Percentiles rank a stretch among this genome's conserved stretches.
These are phyloP conservation scores for Trypanosoma lewisi DNA, from an alignment of 208 protist species.

Conservation along the genomic window DNA sequence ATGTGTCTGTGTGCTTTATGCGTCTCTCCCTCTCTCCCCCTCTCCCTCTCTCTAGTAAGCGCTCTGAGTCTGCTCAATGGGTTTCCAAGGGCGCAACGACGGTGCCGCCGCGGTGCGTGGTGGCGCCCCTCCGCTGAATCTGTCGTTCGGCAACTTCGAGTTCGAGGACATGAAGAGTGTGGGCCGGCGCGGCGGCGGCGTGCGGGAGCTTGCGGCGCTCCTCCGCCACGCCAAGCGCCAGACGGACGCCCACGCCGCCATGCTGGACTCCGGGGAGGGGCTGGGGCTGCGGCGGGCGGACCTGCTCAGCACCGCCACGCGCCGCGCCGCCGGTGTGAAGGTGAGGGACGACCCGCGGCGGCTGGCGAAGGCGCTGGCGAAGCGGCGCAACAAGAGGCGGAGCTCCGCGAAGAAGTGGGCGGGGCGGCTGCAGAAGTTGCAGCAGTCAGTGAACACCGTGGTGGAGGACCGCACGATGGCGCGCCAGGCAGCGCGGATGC, in stretches of 20 bases:
- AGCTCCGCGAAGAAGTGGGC: conserved; percentile 80
- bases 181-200: conserved; percentile 70
- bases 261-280: conserved; percentile 43
- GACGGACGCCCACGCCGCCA: conserved; percentile 29
- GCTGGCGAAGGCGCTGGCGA: conserved; percentile 64
- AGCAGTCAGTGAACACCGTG: conserved; percentile 71
- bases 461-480: conserved; percentile 52
- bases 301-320: conserved; percentile 53
- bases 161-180: conserved; percentile 70
- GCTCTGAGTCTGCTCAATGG: background rate
- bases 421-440: conserved; percentile 49
- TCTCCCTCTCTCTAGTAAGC: background rate
- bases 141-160: conserved; percentile 82
- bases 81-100: background rate
- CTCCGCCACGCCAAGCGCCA: conserved; percentile 49
- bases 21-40: background rate
- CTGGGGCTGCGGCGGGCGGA: conserved; percentile 49
- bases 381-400: conserved; percentile 75
- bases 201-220: conserved; percentile 61
- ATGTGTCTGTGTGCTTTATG: background rate
- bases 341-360: conserved; percentile 73
- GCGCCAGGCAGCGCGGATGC: conserved; percentile 33
- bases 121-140: conserved; percentile 48
- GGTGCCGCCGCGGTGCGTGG: conserved; percentile 14
- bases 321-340: conserved; percentile 55